These are phyloP conservation scores for Favolaschia claudopus DNA, from an alignment of 768 basidiomycete species.

Conservation along the genomic window DNA sequence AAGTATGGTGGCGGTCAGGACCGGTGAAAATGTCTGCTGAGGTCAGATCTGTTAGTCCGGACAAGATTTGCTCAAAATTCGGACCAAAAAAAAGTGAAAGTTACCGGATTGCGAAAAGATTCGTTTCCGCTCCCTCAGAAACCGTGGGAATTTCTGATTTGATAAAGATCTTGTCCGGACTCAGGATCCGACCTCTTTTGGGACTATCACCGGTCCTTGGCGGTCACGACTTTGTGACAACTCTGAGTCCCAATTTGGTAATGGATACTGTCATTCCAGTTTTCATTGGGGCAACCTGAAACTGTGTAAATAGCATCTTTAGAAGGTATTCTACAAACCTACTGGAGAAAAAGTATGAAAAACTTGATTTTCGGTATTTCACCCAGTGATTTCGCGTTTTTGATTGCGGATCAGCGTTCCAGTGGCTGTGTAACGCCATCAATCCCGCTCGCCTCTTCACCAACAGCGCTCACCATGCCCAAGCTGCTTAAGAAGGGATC, in stretches of 20 bases:
- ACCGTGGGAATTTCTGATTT: no score
- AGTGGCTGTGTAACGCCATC: neutral
- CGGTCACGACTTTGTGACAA: neutral
- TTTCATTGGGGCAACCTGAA: neutral
- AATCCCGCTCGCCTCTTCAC: neutral
- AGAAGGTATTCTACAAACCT: neutral
- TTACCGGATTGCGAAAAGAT: no score
- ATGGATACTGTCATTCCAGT: neutral
- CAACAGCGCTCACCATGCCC: neutral
- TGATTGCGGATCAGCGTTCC: slow-evolving; percentile 1
- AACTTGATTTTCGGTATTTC: neutral
- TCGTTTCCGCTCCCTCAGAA: no score
- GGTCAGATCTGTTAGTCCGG: no score
- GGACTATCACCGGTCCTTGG: no score
- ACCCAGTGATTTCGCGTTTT: slow-evolving; percentile 1
- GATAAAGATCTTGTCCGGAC: no score
- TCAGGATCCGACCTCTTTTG: no score
- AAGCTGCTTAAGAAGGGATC: neutral
- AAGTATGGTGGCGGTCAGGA: no score
- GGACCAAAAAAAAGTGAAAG: no score
- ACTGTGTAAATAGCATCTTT: neutral
- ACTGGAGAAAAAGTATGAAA: neutral
- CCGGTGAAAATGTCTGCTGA: no score
- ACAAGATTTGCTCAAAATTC: no score
- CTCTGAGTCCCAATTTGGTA: neutral